Evolutionary conservation across 2,329 filamentous ascomycete genomes (phyloP).

Genomic region (Arthrobotrys conoides): DNA sequence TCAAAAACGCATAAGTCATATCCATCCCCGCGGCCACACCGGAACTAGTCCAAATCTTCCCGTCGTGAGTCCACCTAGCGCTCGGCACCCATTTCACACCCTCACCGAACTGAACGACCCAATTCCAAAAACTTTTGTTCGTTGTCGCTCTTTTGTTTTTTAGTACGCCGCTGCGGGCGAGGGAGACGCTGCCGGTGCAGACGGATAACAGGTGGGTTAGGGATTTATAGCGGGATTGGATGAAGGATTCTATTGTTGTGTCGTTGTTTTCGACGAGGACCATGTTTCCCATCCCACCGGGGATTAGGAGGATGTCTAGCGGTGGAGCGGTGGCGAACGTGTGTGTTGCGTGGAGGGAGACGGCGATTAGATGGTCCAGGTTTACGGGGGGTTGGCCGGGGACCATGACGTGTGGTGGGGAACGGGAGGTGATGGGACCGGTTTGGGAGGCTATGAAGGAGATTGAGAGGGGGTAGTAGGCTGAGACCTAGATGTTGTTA

Average conservation of each 20-base stretch:
- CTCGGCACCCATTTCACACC: constrained; percentile 74
- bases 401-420: constrained; percentile 27
- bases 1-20: constrained; percentile 66
- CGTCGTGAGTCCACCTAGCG: constrained; percentile 77
- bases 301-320: constrained; percentile 77
- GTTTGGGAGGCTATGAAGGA: constrained; percentile 68
- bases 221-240: constrained; percentile 69
- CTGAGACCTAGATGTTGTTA: constrained; percentile 66
- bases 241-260: constrained; percentile 65
- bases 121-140: constrained; percentile 71
- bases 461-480: constrained; percentile 67
- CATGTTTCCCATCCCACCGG: constrained; percentile 73
- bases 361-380: constrained; percentile 60
- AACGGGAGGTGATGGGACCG: constrained; percentile 66
- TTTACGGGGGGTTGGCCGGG: constrained; percentile 29
- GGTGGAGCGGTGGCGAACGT: constrained; percentile 62
- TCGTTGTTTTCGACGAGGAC: constrained; percentile 57
- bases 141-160: constrained; percentile 76
- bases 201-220: constrained; percentile 75
- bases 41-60: constrained; percentile 77
- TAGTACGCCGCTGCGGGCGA: constrained; percentile 74
- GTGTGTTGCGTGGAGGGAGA: constrained; percentile 52
- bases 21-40: constrained; percentile 71
- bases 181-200: constrained; percentile 76
- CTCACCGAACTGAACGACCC: constrained; percentile 69